Conservation (phyloP, 495 filamentous ascomycete species). For the Penicillium coprophilum region DNA sequence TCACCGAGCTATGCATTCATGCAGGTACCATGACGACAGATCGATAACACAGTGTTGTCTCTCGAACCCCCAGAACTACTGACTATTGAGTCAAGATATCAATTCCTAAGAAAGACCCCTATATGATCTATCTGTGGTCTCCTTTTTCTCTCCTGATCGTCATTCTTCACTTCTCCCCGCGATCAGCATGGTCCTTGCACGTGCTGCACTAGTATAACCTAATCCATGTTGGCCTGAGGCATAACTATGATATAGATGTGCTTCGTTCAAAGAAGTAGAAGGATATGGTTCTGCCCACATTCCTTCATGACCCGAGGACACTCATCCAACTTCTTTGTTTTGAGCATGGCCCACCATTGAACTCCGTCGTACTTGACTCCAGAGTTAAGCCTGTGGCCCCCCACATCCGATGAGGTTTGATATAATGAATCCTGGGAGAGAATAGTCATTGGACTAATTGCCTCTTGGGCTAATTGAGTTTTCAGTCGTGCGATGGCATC, state of each 20-base stretch:
- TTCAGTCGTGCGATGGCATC: background rate
- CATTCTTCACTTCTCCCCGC: slow-evolving; percentile 26
- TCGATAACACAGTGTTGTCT: background rate
- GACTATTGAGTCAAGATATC: background rate
- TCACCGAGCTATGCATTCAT: slow-evolving; percentile 17
- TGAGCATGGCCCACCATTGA: background rate
- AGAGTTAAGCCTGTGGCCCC: background rate
- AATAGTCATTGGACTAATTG: background rate
- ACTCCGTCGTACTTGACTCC: background rate
- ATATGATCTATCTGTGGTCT: background rate
- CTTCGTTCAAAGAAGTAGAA: background rate
- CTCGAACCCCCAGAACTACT: background rate
- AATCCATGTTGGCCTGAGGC: slow-evolving; percentile 15
- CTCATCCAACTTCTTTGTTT: background rate
- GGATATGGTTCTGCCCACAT: background rate
- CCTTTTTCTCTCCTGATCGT: slow-evolving; percentile 25
- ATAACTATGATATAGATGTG: background rate
- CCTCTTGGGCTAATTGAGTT: background rate
- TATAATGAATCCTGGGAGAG: background rate
- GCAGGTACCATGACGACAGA: slow-evolving; percentile 27
- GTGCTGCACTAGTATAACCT: slow-evolving; percentile 23
- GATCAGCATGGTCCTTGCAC: slow-evolving; percentile 26
- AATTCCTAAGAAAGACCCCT: background rate
- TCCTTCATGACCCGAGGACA: background rate
- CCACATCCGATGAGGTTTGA: background rate